These are phyloP conservation scores for Stereum hirsutum DNA, from an alignment of 1,284 basidiomycete genomes.

Conservation along the genomic window DNA sequence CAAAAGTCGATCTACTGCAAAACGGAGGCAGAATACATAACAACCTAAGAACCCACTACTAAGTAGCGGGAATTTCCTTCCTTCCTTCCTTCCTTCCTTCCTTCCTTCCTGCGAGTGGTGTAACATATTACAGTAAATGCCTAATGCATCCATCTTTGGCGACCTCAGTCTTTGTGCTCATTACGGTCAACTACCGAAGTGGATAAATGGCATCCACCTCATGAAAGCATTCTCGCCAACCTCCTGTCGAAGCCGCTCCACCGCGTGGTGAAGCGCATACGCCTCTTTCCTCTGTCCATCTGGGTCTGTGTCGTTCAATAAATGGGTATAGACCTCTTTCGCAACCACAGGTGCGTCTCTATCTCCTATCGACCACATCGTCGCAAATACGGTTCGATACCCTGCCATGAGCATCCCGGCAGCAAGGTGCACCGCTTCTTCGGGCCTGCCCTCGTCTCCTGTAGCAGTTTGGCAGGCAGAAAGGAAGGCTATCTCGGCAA, in stretches of 20 bases:
- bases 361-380: conserved; percentile 13
- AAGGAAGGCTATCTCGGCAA: conserved; percentile 1
- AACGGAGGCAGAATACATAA: too few species aligned
- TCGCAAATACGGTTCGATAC: conserved; percentile 14
- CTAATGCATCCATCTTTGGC: too few species aligned
- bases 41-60: too few species aligned
- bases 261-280: conserved; percentile 10
- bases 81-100: too few species aligned
- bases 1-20: too few species aligned
- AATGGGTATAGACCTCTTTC: conserved; percentile 6
- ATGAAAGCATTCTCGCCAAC: conserved; percentile 11
- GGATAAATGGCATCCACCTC: conserved; percentile 20
- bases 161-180: too few species aligned
- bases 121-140: too few species aligned
- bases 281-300: neutral
- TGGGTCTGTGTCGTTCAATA: neutral
- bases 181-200: too few species aligned
- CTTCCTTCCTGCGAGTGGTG: too few species aligned
- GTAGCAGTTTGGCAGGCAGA: conserved; percentile 4
- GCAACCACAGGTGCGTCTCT: neutral
- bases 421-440: conserved; percentile 14
- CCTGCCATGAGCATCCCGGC: conserved; percentile 17
- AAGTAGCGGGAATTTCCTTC: too few species aligned
- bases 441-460: neutral
- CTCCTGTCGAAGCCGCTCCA: conserved; percentile 12